phyloP scores from a whole-genome alignment of 1,284 basidiomycete species.

The Stygiomarasmius scandens region DNA sequence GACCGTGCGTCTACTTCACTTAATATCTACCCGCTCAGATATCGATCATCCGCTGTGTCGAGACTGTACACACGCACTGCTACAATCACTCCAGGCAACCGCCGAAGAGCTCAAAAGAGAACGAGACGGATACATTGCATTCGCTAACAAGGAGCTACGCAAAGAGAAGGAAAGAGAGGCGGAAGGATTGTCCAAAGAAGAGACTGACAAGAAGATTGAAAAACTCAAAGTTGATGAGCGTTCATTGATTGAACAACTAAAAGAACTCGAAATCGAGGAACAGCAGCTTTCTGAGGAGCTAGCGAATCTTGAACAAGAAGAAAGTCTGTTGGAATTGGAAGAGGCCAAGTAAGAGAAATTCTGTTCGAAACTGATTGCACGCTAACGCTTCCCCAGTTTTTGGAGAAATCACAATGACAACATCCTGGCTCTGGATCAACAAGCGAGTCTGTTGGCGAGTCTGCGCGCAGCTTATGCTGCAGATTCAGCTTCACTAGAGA shows the following conservation, averaged over 20 bases:
- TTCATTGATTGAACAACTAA: constrained; percentile 71
- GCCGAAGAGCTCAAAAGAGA: constrained; percentile 91
- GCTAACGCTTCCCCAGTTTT: constrained; percentile 59
- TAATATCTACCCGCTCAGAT: constrained; percentile 80
- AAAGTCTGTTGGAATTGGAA: constrained; percentile 74
- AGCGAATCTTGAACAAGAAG: constrained; percentile 70
- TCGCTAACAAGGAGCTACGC: constrained; percentile 80
- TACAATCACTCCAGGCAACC: constrained; percentile 78
- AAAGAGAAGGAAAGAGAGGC: constrained; percentile 72
- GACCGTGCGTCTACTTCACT: constrained; percentile 73
- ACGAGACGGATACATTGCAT: constrained; percentile 89
- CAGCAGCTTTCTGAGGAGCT: constrained; percentile 77
- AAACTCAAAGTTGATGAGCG: constrained; percentile 78
- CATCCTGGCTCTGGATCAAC: constrained; percentile 63
- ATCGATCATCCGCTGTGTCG: constrained; percentile 95
- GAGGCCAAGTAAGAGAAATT: constrained; percentile 64
- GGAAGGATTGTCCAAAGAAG: constrained; percentile 60
- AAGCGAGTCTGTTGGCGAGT: constrained; percentile 70
- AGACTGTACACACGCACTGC: constrained; percentile 87
- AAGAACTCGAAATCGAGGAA: constrained; percentile 73
- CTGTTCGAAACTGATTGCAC: neutral
- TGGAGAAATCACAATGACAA: constrained; percentile 82
- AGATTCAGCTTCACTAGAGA: constrained; percentile 76
- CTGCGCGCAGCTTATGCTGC: constrained; percentile 76
- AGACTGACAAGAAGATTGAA: constrained; percentile 71